These are phyloP conservation scores for Calvatia gigantea DNA, from an alignment of 768 basidiomycete species.

Conservation along the genomic window DNA sequence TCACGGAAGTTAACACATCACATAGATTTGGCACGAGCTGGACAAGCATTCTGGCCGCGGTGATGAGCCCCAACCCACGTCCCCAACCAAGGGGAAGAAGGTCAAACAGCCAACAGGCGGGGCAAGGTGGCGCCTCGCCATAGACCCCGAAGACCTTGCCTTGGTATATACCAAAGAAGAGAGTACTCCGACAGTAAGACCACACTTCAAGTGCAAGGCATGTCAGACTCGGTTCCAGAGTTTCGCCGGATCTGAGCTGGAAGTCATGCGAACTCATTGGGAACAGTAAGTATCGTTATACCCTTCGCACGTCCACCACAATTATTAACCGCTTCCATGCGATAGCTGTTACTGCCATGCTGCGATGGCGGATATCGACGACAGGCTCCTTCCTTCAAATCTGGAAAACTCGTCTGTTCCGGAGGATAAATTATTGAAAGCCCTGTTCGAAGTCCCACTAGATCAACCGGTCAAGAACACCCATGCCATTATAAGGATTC, in stretches of 20 bases:
- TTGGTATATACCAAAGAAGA: not conserved
- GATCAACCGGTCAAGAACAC: not conserved
- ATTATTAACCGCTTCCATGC: no score
- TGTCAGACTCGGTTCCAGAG: not conserved
- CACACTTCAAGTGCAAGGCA: not conserved
- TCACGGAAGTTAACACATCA: not conserved
- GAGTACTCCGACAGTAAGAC: no score
- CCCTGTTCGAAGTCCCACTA: not conserved
- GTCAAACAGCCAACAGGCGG: slow-evolving; percentile 7
- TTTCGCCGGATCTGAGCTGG: not conserved
- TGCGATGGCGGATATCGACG: no score
- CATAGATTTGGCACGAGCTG: slow-evolving; percentile 25
- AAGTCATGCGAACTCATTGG: not conserved
- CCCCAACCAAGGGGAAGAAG: slow-evolving; percentile 3
- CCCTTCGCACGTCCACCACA: no score
- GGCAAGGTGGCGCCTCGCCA: slow-evolving; percentile 1
- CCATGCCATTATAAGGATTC: not conserved
- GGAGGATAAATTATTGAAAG: not conserved
- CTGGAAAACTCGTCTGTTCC: not conserved
- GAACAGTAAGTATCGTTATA: not conserved
- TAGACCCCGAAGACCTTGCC: not conserved
- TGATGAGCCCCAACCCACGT: not conserved
- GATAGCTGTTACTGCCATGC: no score
- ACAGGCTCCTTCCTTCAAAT: no score
- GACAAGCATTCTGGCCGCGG: slow-evolving; percentile 20